Evolutionary conservation across 1,284 basidiomycete species (phyloP), one percentile per base, ranked within the genome.

Genomic region (Cerioporus squamosus): DNA sequence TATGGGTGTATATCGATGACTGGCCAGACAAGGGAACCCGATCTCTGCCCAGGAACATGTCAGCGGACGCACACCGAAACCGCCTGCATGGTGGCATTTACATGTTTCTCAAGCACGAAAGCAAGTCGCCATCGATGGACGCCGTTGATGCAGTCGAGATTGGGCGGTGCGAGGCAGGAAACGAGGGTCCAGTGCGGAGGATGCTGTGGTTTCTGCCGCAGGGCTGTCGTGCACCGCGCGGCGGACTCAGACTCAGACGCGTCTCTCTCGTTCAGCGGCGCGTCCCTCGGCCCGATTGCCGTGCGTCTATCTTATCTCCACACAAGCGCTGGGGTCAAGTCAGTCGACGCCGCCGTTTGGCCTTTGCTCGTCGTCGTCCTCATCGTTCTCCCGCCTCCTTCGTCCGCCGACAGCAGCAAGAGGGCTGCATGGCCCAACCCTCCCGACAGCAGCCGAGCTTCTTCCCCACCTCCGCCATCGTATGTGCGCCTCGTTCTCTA

Each of bases 381-480:
- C 55, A 36, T 52, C 58, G 55, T 51, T 50, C 56, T 36, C 59
- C 51, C 18, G 15, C 24, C 39, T 23, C 47, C 22, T 14, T 44
- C 33, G 44, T 50, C 40, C 44, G 53, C 53, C 40, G 18, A 26
- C 54, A 53, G 56, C 53, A 44, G 43, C 15, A 42, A 33, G 44
- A 45, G 57, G 44, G 49, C 55, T 48, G 51, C 46, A 59, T 61
- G 64, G 51, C 60, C 55, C 53, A 61, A 56, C 56, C 59, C 55
- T 52, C 45, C 44, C 57, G 60, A 45, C 54, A 56, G 22, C 53
- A 65, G 56, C 81, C 87, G 53, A 90, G 87, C 68, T 91, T 90
- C 78, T 91, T 92, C 66, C 81, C 87, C 43, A 85, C 82, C n/a
- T 72, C 85, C 62, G 87, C 90, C 24, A 73, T 91, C 65, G 90